A percentile compares a stretch with the other conserved stretches of the same genome.
Conservation (phyloP, 441 rosid genomes). For the Bruguiera hainesii region DNA sequence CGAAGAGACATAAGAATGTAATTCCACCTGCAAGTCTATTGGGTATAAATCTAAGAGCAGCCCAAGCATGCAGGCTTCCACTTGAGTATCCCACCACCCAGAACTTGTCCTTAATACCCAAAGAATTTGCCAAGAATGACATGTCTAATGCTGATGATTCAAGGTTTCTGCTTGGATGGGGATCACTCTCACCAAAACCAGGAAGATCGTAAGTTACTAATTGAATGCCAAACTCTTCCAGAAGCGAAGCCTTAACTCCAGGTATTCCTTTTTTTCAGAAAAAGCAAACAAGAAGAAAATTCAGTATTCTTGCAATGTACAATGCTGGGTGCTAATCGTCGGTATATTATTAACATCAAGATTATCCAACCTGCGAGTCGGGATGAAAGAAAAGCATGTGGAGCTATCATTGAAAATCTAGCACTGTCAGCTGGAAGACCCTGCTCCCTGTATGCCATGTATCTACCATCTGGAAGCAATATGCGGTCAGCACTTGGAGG, state of each 20-base stretch:
- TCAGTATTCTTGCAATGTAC: neutral
- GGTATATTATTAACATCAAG: neutral
- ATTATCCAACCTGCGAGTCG: constrained; percentile 65
- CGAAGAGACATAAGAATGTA: neutral
- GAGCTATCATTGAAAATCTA: constrained; percentile 60
- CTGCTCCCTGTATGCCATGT: constrained; percentile 64
- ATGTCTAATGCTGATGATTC: constrained; percentile 59
- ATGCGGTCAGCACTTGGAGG: constrained; percentile 61
- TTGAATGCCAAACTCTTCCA: constrained; percentile 61
- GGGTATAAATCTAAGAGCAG: constrained; percentile 62
- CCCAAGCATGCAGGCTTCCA: constrained; percentile 68
- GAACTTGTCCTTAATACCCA: constrained; percentile 48
- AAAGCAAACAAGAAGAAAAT: neutral
- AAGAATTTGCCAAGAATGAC: constrained; percentile 40
- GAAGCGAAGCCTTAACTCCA: constrained; percentile 50
- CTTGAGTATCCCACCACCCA: constrained; percentile 68
- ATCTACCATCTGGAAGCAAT: constrained; percentile 91
- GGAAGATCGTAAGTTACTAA: constrained; percentile 66
- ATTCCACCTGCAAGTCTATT: constrained; percentile 50
- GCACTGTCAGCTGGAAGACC: constrained; percentile 81
- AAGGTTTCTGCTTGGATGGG: constrained; percentile 52
- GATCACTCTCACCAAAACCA: constrained; percentile 78
- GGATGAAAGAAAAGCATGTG: constrained; percentile 91
- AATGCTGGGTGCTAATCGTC: neutral
- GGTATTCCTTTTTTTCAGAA: constrained; percentile 41